A percentile compares a stretch with the other conserved stretches of the same genome.
Conservation (phyloP, 176 grass and related monocot genomes). For the Panicum miliaceum region DNA sequence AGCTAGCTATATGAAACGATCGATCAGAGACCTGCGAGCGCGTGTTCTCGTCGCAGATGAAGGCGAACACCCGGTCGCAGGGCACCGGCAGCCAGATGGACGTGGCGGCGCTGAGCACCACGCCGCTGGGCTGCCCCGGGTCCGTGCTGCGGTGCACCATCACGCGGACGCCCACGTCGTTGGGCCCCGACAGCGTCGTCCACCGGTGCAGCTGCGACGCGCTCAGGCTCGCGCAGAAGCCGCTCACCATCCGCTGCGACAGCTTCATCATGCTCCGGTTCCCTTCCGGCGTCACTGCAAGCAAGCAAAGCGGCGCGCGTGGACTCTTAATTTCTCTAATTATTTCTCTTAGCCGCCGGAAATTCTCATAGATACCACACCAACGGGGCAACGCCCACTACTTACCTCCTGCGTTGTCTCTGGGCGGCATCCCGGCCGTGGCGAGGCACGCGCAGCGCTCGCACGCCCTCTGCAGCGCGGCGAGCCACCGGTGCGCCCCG, state of each 20-base stretch:
- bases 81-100: constrained; percentile 76
- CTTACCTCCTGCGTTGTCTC: constrained; percentile 62
- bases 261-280: constrained; percentile 95
- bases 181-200: constrained; percentile 70
- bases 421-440: constrained; percentile 51
- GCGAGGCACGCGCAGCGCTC: constrained; percentile 76
- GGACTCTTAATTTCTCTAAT: background rate
- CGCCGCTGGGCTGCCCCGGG: constrained; percentile 81
- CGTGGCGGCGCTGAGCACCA: constrained; percentile 85
- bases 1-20: background rate
- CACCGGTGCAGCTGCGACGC: constrained; percentile 73
- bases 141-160: constrained; percentile 75
- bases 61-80: constrained; percentile 72
- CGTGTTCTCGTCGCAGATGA: constrained; percentile 73
- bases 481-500: constrained; percentile 78
- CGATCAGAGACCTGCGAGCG: constrained; percentile 56
- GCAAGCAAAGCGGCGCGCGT: no score
- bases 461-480: constrained; percentile 74
- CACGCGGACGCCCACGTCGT: constrained; percentile 76
- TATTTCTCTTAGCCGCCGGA: no score
- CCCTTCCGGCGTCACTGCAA: constrained; percentile 71
- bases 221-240: constrained; percentile 79
- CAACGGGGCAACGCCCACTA: no score
- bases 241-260: constrained; percentile 88
- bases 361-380: no score